phyloP scores from a whole-genome alignment of 2,329 filamentous ascomycete species.

The Neonectria sp. region DNA sequence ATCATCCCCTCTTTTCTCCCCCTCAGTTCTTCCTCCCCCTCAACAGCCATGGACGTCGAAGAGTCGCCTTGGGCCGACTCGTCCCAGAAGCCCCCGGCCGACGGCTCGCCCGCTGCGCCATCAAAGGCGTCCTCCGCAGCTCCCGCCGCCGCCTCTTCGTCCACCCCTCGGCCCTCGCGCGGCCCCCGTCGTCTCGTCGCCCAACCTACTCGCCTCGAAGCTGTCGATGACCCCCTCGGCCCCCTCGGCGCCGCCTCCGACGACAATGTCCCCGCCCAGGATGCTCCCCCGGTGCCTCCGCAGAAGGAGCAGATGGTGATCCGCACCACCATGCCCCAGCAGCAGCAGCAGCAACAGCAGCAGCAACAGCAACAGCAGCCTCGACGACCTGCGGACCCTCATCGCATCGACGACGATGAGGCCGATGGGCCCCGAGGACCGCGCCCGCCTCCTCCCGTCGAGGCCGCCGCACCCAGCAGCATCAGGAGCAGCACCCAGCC shows the following conservation, averaged over 20 bases:
- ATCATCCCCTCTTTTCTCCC: slow-evolving; percentile 13
- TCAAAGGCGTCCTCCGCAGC: slow-evolving; percentile 40
- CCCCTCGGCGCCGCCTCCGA: slow-evolving; percentile 79
- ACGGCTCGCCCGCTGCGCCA: slow-evolving; percentile 49
- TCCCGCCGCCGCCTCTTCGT: slow-evolving; percentile 48
- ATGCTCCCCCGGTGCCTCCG: slow-evolving; percentile 78
- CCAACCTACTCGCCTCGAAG: slow-evolving; percentile 84
- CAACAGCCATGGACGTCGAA: slow-evolving; percentile 63
- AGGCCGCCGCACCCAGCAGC: slow-evolving; percentile 68
- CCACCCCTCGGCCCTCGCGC: slow-evolving; percentile 60
- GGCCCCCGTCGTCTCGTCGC: slow-evolving; percentile 77
- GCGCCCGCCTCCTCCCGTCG: slow-evolving; percentile 77
- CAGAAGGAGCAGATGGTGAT: slow-evolving; percentile 77
- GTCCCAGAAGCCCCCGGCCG: slow-evolving; percentile 45
- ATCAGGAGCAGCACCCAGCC: slow-evolving; percentile 72
- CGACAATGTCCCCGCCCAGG: slow-evolving; percentile 54
- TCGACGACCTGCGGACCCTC: slow-evolving; percentile 66
- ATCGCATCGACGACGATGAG: slow-evolving; percentile 82
- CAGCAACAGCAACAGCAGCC: slow-evolving; percentile 59
- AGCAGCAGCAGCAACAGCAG: slow-evolving; percentile 57
- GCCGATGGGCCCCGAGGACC: slow-evolving; percentile 67
- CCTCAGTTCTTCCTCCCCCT: not conserved
- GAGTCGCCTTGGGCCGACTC: slow-evolving; percentile 68
- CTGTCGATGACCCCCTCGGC: slow-evolving; percentile 82
- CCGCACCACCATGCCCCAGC: slow-evolving; percentile 68